These are phyloP conservation scores for Albophoma yamanashiensis DNA, from an alignment of 2,329 filamentous ascomycete species.

Conservation along the genomic window DNA sequence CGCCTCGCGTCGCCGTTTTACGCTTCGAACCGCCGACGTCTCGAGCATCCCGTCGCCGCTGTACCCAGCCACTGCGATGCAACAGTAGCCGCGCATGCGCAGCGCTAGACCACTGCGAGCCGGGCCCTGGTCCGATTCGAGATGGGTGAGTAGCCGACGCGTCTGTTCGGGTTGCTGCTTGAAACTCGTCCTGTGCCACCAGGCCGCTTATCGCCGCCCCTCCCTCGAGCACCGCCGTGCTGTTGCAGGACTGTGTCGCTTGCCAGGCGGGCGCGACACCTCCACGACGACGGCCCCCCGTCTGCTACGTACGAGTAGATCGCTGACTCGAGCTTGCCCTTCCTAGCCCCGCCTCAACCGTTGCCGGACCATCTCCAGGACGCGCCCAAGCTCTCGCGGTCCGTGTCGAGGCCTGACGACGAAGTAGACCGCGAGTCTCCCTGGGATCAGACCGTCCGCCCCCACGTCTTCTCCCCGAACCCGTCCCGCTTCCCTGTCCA, in stretches of 20 bases:
- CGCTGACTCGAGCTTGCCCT: slow-evolving; percentile 4
- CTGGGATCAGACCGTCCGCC: slow-evolving; percentile 42
- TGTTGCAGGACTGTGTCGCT: not conserved
- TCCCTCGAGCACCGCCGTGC: not conserved
- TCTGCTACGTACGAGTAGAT: not conserved
- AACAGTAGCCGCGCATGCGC: slow-evolving; percentile 8
- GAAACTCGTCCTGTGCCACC: not conserved
- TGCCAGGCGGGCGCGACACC: not conserved
- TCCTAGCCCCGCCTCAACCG: slow-evolving; percentile 48
- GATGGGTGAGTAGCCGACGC: slow-evolving; percentile 13
- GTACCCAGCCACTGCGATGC: slow-evolving; percentile 3
- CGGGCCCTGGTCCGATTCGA: slow-evolving; percentile 12
- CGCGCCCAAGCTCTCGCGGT: slow-evolving; percentile 39
- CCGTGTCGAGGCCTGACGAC: slow-evolving; percentile 40
- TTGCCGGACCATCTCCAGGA: slow-evolving; percentile 44
- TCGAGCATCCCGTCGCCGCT: not conserved
- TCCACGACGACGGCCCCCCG: too few relatives aligned
- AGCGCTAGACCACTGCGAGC: slow-evolving; percentile 8
- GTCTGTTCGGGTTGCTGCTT: not conserved
- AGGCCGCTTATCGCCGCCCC: not conserved
- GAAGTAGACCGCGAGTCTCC: slow-evolving; percentile 38
- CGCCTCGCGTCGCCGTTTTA: not conserved
- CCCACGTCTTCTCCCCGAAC: slow-evolving; percentile 28
- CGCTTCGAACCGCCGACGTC: not conserved
- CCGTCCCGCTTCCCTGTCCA: slow-evolving; percentile 33